phyloP scores from a whole-genome alignment of 2,329 filamentous ascomycete species.

The Zymoseptoria ardabiliae region DNA sequence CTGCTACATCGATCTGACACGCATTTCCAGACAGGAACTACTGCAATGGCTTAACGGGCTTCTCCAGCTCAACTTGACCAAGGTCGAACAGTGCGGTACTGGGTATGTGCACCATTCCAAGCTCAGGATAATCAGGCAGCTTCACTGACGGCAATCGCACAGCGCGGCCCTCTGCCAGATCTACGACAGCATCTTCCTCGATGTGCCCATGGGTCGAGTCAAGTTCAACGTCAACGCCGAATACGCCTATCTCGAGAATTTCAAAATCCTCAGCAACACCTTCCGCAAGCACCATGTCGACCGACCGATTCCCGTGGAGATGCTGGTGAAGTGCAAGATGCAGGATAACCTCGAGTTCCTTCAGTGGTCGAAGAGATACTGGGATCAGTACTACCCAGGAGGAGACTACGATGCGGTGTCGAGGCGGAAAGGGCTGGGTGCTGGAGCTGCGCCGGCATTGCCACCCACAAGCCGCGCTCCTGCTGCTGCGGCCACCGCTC shows the following conservation, averaged over 20 bases:
- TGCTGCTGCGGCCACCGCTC: slow-evolving; percentile 45
- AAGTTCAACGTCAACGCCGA: slow-evolving; percentile 98
- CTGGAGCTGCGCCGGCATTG: slow-evolving; percentile 40
- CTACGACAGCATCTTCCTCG: slow-evolving; percentile 95
- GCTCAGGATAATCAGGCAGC: slow-evolving; percentile 2
- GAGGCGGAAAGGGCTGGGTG: slow-evolving; percentile 66
- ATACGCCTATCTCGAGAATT: slow-evolving; percentile 97
- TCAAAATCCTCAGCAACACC: slow-evolving; percentile 87
- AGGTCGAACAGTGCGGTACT: slow-evolving; percentile 98
- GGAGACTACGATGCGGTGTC: slow-evolving; percentile 90
- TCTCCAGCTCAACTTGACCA: slow-evolving; percentile 92
- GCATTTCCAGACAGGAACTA: slow-evolving; percentile 74
- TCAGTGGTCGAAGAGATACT: slow-evolving; percentile 93
- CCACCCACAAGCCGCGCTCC: slow-evolving; percentile 22
- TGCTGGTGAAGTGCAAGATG: slow-evolving; percentile 97
- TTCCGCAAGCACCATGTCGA: slow-evolving; percentile 85
- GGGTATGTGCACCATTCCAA: slow-evolving; percentile 55
- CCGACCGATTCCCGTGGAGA: slow-evolving; percentile 79
- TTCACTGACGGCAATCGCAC: slow-evolving; percentile 15
- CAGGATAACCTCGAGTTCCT: slow-evolving; percentile 99
- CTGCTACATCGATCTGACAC: slow-evolving; percentile 7
- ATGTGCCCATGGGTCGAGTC: slow-evolving; percentile 89
- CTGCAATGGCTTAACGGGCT: slow-evolving; percentile 96
- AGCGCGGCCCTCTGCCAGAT: slow-evolving; percentile 95
- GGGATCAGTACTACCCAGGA: slow-evolving; percentile 96